Base-by-base conservation (phyloP, 805 yeast species). In the Barnettozyma vustinii region DNA sequence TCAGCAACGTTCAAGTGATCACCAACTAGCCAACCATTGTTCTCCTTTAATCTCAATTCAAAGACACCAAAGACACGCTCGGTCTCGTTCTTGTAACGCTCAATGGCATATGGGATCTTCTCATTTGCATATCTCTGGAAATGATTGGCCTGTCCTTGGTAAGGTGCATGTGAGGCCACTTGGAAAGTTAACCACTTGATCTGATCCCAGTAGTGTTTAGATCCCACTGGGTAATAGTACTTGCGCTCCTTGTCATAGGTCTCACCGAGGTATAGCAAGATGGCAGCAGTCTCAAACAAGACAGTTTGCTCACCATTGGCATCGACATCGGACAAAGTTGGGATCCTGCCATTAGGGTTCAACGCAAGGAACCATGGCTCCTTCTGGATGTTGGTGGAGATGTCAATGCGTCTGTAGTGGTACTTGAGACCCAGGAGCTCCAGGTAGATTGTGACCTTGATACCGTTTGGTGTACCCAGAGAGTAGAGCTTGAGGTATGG, bases 281-380 rank as follows among this genome's bases (percentile, higher is more conserved):
- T 81, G 2, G 87, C 85, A 30, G 77, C 87, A 32, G 82, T 72
- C 64, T 83, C 87, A 55, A 74, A 73, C 25, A 83, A 59, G 20
- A 75, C 66, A 27, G 70, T 69, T 8, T 61, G 61, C 37, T 74
- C 63, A 4, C 80, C 82, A 5, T 73, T 46, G 5, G 58, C 50
- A 40, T 63, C 59, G 33, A 60, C 66, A 43, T 70, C 73, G 35
- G 61, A 68, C 33, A 83, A 62, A 0, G 81, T 72, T 25, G 89
- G 88, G 45, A 83, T 76, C 56, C 80, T 68, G 5, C 88, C 87
- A 56, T 82, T 81, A 18, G 83, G 81, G 61, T 81, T 80, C 58
- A 79, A 62, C 47, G 75, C 68, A 44, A 79, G 59, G 54, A 69
- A 83, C 82, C 83, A 77, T 7, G 71, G 77, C 53, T 76, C 75